Evolutionary conservation across 2,329 filamentous ascomycete genomes (phyloP), one percentile per base, ranked within the genome.

Genomic region (Fusarium proliferatum): DNA sequence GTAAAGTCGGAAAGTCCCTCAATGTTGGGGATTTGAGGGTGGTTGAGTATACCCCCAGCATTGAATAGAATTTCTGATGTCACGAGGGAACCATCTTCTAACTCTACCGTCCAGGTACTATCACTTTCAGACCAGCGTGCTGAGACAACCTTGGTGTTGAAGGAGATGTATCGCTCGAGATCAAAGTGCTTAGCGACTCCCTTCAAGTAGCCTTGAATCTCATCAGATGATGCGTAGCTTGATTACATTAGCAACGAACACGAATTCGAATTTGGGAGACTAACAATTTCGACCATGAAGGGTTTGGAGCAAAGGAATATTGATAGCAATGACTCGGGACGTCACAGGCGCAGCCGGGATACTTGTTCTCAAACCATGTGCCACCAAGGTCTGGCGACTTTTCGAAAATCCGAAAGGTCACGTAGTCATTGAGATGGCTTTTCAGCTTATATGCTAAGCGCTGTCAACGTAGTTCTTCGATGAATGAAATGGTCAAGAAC

Each of bases 321-420:
- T 84, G 85, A 79, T 88, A 88, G 71, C 86, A 87, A 74, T 88
- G 86, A 2, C 85, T 82, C 3, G 86, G 86, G 1, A 88, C 83
- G 61, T 89, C 88, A 76, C 87, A 90, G 60, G 82, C 82, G 72
- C 88, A 89, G 16, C 68, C 63, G 3, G 26, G 88, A 68, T 91
- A 91, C 26, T 84, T 82, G 75, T 89, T 90, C 76, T 90, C 88
- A 69, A 85, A 84, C 88, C 88, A 91, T 0, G 88, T 90, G 5
- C 88, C 88, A 26, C 88, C 88, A 16, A 89, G 82, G 26, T 86
- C 84, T 13, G 80, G 77, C 67, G 89, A 89, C 80, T 89, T 90
- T 72, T 90, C 88, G 76, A 89, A 89, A 48, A 89, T 79, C 43
- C 70, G 63, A 7, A 74, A 59, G 6, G 28, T 39, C 0, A 55